A percentile compares a stretch with the other conserved stretches of the same genome.
Evolutionary conservation across 2,329 filamentous ascomycete genomes (phyloP).

Genomic region (Diaporthe citriasiana): DNA sequence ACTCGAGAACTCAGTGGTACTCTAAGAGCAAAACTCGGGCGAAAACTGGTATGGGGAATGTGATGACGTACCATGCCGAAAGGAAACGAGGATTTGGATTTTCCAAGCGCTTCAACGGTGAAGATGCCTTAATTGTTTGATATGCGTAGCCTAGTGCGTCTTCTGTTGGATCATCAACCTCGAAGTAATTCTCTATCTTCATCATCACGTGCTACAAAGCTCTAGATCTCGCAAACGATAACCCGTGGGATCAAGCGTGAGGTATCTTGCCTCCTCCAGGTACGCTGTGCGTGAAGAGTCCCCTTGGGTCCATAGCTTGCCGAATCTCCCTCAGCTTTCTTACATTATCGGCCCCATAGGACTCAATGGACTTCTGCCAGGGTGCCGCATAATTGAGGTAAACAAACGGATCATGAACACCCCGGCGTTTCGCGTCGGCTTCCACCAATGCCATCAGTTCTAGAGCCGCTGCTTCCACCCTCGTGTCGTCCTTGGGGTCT

Average conservation of each 20-base stretch:
- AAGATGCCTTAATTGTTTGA: background rate
- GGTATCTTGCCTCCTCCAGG: slow-evolving; percentile 33
- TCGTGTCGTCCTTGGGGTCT: too few relatives aligned
- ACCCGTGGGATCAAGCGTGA: background rate
- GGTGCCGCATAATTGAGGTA: too few relatives aligned
- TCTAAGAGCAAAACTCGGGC: too few relatives aligned
- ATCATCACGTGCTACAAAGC: too few relatives aligned
- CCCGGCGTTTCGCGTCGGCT: too few relatives aligned
- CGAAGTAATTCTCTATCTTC: background rate
- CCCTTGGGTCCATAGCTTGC: slow-evolving; percentile 29
- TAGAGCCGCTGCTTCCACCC: too few relatives aligned
- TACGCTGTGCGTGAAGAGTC: slow-evolving; percentile 26
- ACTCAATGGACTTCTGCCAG: too few relatives aligned
- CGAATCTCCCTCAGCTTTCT: slow-evolving; percentile 16
- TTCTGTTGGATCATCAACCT: background rate
- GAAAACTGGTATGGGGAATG: background rate
- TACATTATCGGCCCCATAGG: too few relatives aligned
- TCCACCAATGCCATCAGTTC: too few relatives aligned
- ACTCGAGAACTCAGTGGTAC: too few relatives aligned
- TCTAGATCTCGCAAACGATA: background rate
- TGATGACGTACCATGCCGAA: background rate
- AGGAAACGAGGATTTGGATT: background rate
- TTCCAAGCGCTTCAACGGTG: background rate
- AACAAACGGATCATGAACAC: too few relatives aligned
- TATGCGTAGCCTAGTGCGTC: background rate